phyloP scores from a whole-genome alignment of 2,329 filamentous ascomycete species.

The Ophiocordyceps camponoti-saundersi region DNA sequence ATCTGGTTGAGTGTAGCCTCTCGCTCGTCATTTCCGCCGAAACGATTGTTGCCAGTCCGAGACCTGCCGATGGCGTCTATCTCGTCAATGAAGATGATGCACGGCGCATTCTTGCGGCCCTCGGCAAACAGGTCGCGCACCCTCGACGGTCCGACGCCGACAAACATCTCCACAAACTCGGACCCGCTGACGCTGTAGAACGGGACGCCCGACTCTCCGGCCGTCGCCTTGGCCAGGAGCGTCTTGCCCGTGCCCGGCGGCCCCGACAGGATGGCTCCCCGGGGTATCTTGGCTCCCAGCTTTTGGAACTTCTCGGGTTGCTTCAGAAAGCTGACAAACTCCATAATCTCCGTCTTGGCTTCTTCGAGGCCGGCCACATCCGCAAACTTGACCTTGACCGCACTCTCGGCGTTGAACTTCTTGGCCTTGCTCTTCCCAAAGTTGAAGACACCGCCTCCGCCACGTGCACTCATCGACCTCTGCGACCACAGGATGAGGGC shows the following conservation, averaged over 20 bases:
- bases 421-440: constrained; percentile 94
- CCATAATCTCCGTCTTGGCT: constrained; percentile 96
- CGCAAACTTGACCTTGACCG: constrained; percentile 90
- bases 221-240: constrained; percentile 88
- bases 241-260: constrained; percentile 98
- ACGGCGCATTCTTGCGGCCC: constrained; percentile 88
- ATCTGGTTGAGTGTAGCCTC: constrained; percentile 97
- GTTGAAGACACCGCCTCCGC: constrained; percentile 68
- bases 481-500: constrained; percentile 68
- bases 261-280: constrained; percentile 91
- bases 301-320: constrained; percentile 84
- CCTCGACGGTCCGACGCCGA: constrained; percentile 90
- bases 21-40: constrained; percentile 84
- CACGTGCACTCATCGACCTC: constrained; percentile 53
- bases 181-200: constrained; percentile 98
- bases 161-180: constrained; percentile 99
- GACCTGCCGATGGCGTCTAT: constrained; percentile 96
- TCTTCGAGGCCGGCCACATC: constrained; percentile 98
- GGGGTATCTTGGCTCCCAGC: constrained; percentile 92
- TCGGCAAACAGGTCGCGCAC: constrained; percentile 90
- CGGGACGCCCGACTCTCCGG: constrained; percentile 88
- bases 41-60: constrained; percentile 54
- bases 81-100: constrained; percentile 99
- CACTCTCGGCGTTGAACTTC: constrained; percentile 92
- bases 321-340: constrained; percentile 95